A percentile compares a stretch with the other conserved stretches of the same genome.
phyloP scores from a whole-genome alignment of 202 grass and related monocot genomes.

The Carex arenaria region DNA sequence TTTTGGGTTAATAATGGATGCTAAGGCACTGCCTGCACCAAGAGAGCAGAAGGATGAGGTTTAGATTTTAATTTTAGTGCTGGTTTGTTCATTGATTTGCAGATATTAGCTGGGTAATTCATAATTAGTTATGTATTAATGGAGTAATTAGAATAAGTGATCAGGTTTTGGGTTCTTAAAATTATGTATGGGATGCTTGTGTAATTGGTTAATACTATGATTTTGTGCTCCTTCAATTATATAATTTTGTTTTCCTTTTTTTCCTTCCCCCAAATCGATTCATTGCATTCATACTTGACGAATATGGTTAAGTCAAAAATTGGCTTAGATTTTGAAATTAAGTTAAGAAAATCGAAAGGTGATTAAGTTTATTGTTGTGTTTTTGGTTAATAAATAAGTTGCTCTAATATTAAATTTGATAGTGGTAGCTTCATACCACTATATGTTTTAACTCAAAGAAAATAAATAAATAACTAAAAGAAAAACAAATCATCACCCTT shows the following conservation, averaged over 20 bases:
- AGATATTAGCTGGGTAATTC: neutral
- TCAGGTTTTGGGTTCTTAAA: neutral
- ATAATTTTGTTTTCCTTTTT: neutral
- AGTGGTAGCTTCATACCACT: too few species aligned
- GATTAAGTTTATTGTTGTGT: too few species aligned
- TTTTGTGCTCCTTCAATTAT: neutral
- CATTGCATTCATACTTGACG: neutral
- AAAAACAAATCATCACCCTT: neutral
- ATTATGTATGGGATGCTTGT: neutral
- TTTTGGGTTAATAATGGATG: neutral
- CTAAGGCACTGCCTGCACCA: neutral
- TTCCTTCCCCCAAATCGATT: neutral
- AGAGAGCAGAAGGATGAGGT: neutral
- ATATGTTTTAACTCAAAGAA: neutral
- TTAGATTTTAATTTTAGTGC: constrained; percentile 2
- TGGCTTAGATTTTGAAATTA: too few species aligned
- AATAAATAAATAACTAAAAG: neutral
- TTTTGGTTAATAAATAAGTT: too few species aligned
- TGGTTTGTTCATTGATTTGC: neutral
- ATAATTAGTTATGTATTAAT: neutral
- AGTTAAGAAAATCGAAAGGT: too few species aligned
- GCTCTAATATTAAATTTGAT: too few species aligned
- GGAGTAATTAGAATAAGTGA: neutral
- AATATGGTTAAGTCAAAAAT: neutral
- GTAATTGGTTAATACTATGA: neutral